Evolutionary conservation across 306 rosid species (phyloP), one percentile per base, ranked within the genome.

Genomic region (Hippophae gyantsensis): DNA sequence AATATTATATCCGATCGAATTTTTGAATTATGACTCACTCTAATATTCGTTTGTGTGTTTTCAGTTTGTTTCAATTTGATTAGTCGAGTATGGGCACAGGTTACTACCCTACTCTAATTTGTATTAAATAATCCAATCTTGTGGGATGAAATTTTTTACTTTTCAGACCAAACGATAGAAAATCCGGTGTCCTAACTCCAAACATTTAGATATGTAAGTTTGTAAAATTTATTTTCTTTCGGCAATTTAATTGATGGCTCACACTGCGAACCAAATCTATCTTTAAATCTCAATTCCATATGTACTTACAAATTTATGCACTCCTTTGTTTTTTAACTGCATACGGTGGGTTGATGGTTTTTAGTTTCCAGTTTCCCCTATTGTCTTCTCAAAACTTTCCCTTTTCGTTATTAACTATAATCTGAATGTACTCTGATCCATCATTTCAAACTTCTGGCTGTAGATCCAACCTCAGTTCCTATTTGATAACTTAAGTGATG

Each of bases 391-490:
- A 8, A 26, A 40, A 2, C 38, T 27, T 60, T 18, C 50, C 65
- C 32, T 40, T 66, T 62, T 57, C 11, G 48, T 32, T 55, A 48
- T 32, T 56, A 44, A 11, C 52, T 48, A 50, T 68, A 32, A 32
- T 14, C 48, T 63, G 49, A 25, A 46, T 44, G 43, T 13, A 42
- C 54, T 25, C 1, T 54, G 27, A 42, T 23, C 38, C 63, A 67
- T 43, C 44, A 54, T 54, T 45, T 46, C 62, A 50, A 43, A 60
- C 55, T 54, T 57, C 23, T 32, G 50, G 71, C 68, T 58, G 54
- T 49, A 68, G 80, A 76, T 76, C 79, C 50, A 43, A 13, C 13
- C 42, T 64, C 60, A 76, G 38, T 32, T 44, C 64, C 62, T 56
- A 32, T 47, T 50, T 63, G 74, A 67, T 32, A 32, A 4, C 38